These are phyloP conservation scores for Penicillium ucsense DNA, from an alignment of 495 filamentous ascomycete species.

Conservation along the genomic window DNA sequence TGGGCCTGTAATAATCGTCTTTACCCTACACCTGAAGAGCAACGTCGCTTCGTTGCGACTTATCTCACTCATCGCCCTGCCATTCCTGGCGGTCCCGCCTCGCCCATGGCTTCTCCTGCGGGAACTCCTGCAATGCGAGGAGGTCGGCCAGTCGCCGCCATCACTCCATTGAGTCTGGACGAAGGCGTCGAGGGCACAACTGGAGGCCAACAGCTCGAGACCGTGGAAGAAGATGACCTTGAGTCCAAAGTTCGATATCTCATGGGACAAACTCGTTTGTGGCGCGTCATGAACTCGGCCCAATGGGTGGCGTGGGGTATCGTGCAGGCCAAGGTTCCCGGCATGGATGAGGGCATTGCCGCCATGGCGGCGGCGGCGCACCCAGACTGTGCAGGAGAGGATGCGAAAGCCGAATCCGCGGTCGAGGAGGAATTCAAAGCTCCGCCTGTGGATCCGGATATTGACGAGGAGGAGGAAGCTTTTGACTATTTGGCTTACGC, in stretches of 20 bases:
- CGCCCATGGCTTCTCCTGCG: slow-evolving; percentile 42
- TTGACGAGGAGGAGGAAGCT: slow-evolving; percentile 47
- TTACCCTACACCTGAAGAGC: slow-evolving; percentile 76
- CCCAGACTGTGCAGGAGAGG: slow-evolving; percentile 3
- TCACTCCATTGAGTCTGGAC: slow-evolving; percentile 28
- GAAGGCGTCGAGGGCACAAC: slow-evolving; percentile 14
- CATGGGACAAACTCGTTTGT: slow-evolving; percentile 67
- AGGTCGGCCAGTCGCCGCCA: slow-evolving; percentile 19
- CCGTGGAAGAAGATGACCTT: slow-evolving; percentile 43
- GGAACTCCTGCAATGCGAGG: slow-evolving; percentile 35
- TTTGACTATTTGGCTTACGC: slow-evolving; percentile 93
- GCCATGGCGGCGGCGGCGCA: slow-evolving; percentile 7
- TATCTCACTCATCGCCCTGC: slow-evolving; percentile 75
- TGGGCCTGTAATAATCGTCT: slow-evolving; percentile 54
- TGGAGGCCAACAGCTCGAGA: slow-evolving; percentile 41
- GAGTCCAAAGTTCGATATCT: slow-evolving; percentile 59
- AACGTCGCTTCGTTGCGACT: slow-evolving; percentile 70
- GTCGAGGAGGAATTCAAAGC: slow-evolving; percentile 5
- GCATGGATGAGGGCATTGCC: slow-evolving; percentile 35
- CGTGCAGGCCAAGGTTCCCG: slow-evolving; percentile 80
- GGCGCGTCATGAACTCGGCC: slow-evolving; percentile 78
- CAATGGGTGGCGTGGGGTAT: slow-evolving; percentile 97
- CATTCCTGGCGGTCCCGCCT: slow-evolving; percentile 40
- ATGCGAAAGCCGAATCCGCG: slow-evolving; percentile 4
- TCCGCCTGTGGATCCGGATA: slow-evolving; percentile 13